Conservation (phyloP, 805 yeast species). For the Metschnikowia henanensis region DNA sequence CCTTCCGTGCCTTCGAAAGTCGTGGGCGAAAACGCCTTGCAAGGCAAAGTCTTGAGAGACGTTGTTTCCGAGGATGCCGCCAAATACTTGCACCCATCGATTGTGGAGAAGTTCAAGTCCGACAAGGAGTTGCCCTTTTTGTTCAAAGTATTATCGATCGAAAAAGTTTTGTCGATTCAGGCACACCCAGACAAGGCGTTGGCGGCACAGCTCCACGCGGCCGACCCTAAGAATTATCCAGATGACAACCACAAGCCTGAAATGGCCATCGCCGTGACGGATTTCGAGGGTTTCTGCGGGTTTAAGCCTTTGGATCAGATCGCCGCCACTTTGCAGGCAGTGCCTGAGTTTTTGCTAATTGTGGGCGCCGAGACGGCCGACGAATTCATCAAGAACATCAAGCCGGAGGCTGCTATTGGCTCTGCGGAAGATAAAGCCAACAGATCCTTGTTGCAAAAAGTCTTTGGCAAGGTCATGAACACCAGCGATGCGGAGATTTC, state of each 20-base stretch:
- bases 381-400: slow-evolving; percentile 52
- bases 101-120: slow-evolving; percentile 67
- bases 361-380: slow-evolving; percentile 63
- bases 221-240: slow-evolving; percentile 93
- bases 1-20: slow-evolving; percentile 82
- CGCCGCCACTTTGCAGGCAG: slow-evolving; percentile 60
- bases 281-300: slow-evolving; percentile 97
- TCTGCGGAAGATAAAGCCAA: slow-evolving; percentile 57
- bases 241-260: slow-evolving; percentile 99
- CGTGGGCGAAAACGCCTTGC: slow-evolving; percentile 33
- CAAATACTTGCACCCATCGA: slow-evolving; percentile 53
- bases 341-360: slow-evolving; percentile 75
- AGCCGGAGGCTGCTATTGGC: slow-evolving; percentile 44
- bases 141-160: slow-evolving; percentile 91
- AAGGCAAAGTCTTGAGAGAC: slow-evolving; percentile 63
- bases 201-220: slow-evolving; percentile 70
- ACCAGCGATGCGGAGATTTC: slow-evolving; percentile 61
- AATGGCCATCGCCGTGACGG: slow-evolving; percentile 97
- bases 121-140: slow-evolving; percentile 80
- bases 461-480: slow-evolving; percentile 85
- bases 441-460: slow-evolving; percentile 65
- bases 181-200: slow-evolving; percentile 95
- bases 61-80: slow-evolving; percentile 61
- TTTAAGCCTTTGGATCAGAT: slow-evolving; percentile 88
- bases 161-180: slow-evolving; percentile 91